Evolutionary conservation across 2,329 filamentous ascomycete genomes (phyloP), one percentile per base, ranked within the genome.

Genomic region (Madurella mycetomatis): DNA sequence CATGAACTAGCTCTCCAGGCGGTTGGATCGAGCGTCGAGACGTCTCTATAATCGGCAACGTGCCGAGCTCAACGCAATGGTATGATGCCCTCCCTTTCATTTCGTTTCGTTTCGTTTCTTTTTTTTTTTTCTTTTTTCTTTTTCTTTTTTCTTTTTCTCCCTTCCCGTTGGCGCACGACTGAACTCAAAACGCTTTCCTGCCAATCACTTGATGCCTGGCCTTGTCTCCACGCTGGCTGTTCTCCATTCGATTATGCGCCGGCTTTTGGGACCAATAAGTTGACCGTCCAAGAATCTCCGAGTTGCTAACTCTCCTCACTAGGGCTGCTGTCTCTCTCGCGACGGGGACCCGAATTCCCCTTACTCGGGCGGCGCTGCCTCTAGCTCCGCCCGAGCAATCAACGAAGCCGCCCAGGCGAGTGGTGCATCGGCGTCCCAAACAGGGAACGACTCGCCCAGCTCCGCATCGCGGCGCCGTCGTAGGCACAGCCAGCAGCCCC

Each of bases 281-380:
- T 11, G 25, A 7, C 25, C 25, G 25, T 25, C 25, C 25, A 7
- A 4, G 25, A 7, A 25, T 25, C 25, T 25, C 25, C 25, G 25
- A 25, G 25, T 3, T 39, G 19, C 46, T 51, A 19, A 54, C 13
- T 18, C 2, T 30, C 17, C 8, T 37, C 12, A 16, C 9, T 39
- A 83, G 81, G 81, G 81, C 63, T 84, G 81, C 69, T 84, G 81
- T 66, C 73, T 82, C 64, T 84, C 81, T 42, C 74, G 72, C 46
- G 71, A 77, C 34, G 70, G 73, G 25, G 77, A 75, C 56, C 74
- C 77, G 11, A 80, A 79, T 66, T 79, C 78, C 47, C 79, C 79
- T 18, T 82, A 81, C 57, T 74, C 76, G 47, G 77, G 72, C 40
- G 69, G 60, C 55, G 72, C 70, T 32, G 68, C 74, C 25, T 77